These are phyloP conservation scores for Chrysosporium queenslandicum DNA, from an alignment of 2,329 filamentous ascomycete genomes.

Conservation along the genomic window DNA sequence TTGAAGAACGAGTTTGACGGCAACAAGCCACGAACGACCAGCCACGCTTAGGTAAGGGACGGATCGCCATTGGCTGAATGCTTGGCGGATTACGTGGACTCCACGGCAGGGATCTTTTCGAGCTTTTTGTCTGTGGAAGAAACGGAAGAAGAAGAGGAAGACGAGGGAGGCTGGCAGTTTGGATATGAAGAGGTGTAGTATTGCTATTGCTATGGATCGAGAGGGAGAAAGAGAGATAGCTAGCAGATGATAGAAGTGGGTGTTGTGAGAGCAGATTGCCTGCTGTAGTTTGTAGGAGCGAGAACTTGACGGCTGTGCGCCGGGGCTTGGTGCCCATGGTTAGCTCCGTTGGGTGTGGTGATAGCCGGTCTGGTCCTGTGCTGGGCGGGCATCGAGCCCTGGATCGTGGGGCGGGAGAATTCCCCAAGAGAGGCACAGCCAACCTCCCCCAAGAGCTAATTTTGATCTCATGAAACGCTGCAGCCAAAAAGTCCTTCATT, in stretches of 20 bases:
- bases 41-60: not conserved
- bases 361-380: too few relatives aligned
- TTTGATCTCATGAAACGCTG: not conserved
- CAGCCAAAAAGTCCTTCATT: not conserved
- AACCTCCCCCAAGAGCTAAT: not conserved
- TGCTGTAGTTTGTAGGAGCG: too few relatives aligned
- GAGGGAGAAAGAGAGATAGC: not conserved
- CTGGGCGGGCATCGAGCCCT: too few relatives aligned
- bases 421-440: too few relatives aligned
- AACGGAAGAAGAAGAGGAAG: not conserved
- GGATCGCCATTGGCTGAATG: not conserved
- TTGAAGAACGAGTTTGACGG: too few relatives aligned
- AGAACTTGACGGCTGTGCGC: too few relatives aligned
- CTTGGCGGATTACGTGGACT: slow-evolving; percentile 11
- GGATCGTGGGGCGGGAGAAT: too few relatives aligned
- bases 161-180: not conserved
- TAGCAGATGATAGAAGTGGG: too few relatives aligned
- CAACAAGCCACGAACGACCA: not conserved
- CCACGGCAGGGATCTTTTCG: not conserved
- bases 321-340: too few relatives aligned
- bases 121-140: not conserved
- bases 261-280: too few relatives aligned
- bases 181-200: too few relatives aligned
- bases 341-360: too few relatives aligned
- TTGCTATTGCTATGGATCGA: not conserved